phyloP scores from a whole-genome alignment of 768 basidiomycete species.

The Agaricus subrufescens region DNA sequence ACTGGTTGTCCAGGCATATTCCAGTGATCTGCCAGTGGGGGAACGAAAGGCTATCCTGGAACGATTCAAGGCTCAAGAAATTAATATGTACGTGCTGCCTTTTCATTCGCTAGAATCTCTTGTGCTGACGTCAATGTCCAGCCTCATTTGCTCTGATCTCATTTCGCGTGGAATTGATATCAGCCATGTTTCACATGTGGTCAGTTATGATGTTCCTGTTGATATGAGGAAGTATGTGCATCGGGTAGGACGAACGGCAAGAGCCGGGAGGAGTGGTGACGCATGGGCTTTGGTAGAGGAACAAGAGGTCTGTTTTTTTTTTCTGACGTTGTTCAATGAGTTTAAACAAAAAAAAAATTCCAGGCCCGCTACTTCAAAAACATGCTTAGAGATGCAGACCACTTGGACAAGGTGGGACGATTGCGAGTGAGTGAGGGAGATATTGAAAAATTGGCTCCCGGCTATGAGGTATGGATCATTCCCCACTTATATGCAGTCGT shows the following conservation, averaged over 20 bases:
- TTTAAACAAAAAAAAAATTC: background rate
- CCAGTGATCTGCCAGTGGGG: constrained; percentile 70
- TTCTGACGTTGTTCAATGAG: background rate
- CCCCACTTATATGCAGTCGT: background rate
- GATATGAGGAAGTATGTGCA: constrained; percentile 99
- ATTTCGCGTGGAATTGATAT: constrained; percentile 96
- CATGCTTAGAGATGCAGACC: constrained; percentile 71
- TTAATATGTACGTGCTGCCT: constrained; percentile 63
- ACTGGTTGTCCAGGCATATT: constrained; percentile 67
- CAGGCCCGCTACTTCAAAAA: constrained; percentile 86
- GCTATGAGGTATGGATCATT: constrained; percentile 59
- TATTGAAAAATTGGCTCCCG: constrained; percentile 44
- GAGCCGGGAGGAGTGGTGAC: constrained; percentile 83
- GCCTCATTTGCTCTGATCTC: constrained; percentile 94
- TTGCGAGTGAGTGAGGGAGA: constrained; percentile 61
- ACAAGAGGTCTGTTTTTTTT: constrained; percentile 58
- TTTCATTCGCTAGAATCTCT: background rate
- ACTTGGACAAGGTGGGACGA: constrained; percentile 65
- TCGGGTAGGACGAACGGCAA: constrained; percentile 92
- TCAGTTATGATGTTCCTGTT: constrained; percentile 94
- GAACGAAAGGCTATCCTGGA: constrained; percentile 79
- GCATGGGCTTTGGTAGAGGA: constrained; percentile 97
- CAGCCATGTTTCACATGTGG: constrained; percentile 85
- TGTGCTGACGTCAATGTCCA: constrained; percentile 23
- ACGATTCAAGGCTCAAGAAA: constrained; percentile 73